Evolutionary conservation across 2,329 filamentous ascomycete genomes (phyloP).

Genomic region (Emmonsia crescens): DNA sequence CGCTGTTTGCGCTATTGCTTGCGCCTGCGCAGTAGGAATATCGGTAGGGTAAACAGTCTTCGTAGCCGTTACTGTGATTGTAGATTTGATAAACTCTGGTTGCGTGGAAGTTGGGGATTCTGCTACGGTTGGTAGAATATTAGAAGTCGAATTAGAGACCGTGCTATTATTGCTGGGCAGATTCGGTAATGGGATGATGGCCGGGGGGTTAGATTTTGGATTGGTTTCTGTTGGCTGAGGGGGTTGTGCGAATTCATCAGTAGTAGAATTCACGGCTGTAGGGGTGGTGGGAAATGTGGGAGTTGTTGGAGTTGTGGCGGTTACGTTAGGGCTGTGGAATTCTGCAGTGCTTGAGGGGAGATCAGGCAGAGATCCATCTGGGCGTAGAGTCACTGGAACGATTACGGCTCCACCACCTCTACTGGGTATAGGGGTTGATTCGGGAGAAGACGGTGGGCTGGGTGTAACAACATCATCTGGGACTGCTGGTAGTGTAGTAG

Average conservation of each 20-base stretch:
- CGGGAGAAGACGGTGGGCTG: not conserved
- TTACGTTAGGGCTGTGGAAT: not conserved
- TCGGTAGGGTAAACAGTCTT: not conserved
- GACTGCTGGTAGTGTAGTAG: not conserved
- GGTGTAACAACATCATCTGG: not conserved
- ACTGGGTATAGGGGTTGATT: not conserved
- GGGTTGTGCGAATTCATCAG: not conserved
- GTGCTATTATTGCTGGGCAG: not conserved
- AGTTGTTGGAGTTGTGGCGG: not conserved
- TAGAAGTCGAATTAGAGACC: not conserved
- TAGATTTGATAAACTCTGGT: not conserved
- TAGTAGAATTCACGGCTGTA: not conserved
- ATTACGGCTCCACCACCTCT: not conserved
- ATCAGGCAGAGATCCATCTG: not conserved
- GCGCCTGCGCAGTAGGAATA: not conserved
- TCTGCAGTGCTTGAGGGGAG: not conserved
- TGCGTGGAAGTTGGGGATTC: not conserved
- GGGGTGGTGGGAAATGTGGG: not conserved
- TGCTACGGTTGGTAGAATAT: not conserved
- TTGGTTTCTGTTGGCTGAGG: not conserved
- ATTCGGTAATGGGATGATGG: not conserved
- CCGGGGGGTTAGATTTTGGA: not conserved
- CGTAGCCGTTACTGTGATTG: not conserved
- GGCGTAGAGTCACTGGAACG: not conserved
- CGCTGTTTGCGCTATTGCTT: not conserved